Evolutionary conservation across 805 yeast species (phyloP), one percentile per base, ranked within the genome.

Genomic region (Geotrichum ghanense): DNA sequence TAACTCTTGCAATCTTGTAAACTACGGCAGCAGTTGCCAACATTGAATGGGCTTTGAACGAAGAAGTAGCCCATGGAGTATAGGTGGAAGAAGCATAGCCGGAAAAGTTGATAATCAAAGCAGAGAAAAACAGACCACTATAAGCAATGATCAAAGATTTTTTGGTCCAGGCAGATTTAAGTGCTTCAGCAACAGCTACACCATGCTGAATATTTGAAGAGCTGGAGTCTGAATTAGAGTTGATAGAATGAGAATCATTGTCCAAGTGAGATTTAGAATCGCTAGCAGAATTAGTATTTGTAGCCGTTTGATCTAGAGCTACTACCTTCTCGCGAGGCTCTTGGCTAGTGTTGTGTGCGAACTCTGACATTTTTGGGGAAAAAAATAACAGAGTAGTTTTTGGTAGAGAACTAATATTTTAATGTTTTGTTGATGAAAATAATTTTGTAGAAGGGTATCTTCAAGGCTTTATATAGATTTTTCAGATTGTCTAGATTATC

Each of bases 391-490:
- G n/a, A n/a, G n/a, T n/a, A n/a, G n/a, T n/a, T n/a, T n/a, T n/a
- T n/a, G n/a, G n/a, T n/a, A n/a, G n/a, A n/a, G n/a, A n/a, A n/a
- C n/a, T n/a, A n/a, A 76, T 83, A 95, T 41, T 87, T 85, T 68
- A 84, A 95, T 56, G 87, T 84, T 78, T 81, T 89, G 43, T 76
- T 87, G 67, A 88, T 86, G 81, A 80, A 78, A 68, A 73, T 88
- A 49, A 70, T 81, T 48, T 64, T 72, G 54, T 89, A 83, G 68
- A 78, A 79, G 60, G 37, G 37, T 4, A n/a, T 31, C 16, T 31
- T 19, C 12, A 9, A 6, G 14, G 37, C 19, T 31, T 31, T 31
- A 31, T 31, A 31, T 31, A 31, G 37, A 31, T 31, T 31, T 31
- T 31, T 6, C 10, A 31, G 37, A 31, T 31, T n/a, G 16, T 31